Evolutionary conservation across 1,284 basidiomycete genomes (phyloP).

Genomic region (Erythrobasidium hasegawianum): DNA sequence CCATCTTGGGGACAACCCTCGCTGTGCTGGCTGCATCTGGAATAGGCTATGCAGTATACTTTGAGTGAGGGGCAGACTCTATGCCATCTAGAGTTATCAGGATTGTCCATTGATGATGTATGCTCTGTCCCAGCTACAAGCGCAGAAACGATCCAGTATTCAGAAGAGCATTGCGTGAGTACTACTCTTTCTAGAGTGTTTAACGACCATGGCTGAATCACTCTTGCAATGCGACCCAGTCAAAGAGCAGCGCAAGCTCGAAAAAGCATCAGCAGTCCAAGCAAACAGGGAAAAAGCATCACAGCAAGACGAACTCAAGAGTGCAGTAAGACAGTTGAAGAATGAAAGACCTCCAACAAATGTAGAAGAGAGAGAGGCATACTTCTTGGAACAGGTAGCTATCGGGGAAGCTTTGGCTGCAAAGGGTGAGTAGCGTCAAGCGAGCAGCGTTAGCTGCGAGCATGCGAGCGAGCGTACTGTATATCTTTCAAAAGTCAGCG

Average conservation of each 20-base stretch:
- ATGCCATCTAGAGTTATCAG: not conserved
- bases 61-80: not conserved
- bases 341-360: constrained; percentile 24
- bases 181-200: not conserved
- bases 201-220: not conserved
- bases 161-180: constrained; percentile 67
- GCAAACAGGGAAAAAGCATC: constrained; percentile 9
- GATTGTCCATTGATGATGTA: not conserved
- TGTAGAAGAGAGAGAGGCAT: constrained; percentile 61
- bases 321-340: constrained; percentile 22
- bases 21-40: constrained; percentile 12
- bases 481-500: no score
- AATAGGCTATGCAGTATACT: constrained; percentile 28
- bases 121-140: constrained; percentile 58
- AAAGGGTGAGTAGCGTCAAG: constrained; percentile 59
- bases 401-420: constrained; percentile 79
- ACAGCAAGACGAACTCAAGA: constrained; percentile 23
- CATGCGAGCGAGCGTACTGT: not conserved
- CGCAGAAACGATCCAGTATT: constrained; percentile 82
- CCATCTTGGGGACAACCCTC: constrained; percentile 1
- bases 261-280: constrained; percentile 4
- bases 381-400: constrained; percentile 85
- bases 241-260: constrained; percentile 17
- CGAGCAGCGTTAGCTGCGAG: not conserved
- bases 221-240: not conserved